phyloP scores from a whole-genome alignment of 2,329 filamentous ascomycete genomes.

The Botrytis medusae region DNA sequence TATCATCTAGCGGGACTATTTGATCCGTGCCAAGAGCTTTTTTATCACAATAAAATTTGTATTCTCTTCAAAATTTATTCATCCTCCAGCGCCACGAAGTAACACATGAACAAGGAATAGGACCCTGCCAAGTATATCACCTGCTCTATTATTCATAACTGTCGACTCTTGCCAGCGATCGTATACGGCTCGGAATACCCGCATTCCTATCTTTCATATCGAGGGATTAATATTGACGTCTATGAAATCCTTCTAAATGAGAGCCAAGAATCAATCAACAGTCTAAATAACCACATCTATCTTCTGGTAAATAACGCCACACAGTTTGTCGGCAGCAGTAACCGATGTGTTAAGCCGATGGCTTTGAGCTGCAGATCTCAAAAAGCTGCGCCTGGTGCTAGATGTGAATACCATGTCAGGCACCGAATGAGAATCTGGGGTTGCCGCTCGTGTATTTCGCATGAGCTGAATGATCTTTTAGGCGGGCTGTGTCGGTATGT shows the following conservation, averaged over 20 bases:
- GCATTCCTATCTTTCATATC: constrained; percentile 1
- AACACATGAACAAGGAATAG: not conserved
- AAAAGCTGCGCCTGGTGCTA: not conserved
- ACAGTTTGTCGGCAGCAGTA: not conserved
- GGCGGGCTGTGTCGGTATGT: too few relatives aligned
- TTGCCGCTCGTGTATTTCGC: not conserved
- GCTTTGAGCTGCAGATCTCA: not conserved
- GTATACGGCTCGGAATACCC: constrained; percentile 5
- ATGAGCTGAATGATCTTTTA: not conserved
- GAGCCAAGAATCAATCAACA: not conserved
- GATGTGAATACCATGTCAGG: constrained; percentile 3
- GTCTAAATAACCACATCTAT: not conserved
- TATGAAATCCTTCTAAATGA: not conserved
- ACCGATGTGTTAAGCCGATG: constrained; percentile 6
- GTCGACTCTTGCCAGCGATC: not conserved
- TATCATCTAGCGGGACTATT: not conserved
- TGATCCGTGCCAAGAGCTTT: not conserved
- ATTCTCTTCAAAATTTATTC: not conserved
- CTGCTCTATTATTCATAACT: not conserved
- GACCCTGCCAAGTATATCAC: not conserved
- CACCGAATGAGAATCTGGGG: not conserved
- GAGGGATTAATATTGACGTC: not conserved
- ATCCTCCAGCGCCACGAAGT: not conserved
- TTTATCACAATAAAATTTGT: not conserved
- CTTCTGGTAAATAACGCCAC: not conserved